Evolutionary conservation across 257 asterid genomes (phyloP), one percentile per base, ranked within the genome.

Genomic region (Haberlea rhodopensis): DNA sequence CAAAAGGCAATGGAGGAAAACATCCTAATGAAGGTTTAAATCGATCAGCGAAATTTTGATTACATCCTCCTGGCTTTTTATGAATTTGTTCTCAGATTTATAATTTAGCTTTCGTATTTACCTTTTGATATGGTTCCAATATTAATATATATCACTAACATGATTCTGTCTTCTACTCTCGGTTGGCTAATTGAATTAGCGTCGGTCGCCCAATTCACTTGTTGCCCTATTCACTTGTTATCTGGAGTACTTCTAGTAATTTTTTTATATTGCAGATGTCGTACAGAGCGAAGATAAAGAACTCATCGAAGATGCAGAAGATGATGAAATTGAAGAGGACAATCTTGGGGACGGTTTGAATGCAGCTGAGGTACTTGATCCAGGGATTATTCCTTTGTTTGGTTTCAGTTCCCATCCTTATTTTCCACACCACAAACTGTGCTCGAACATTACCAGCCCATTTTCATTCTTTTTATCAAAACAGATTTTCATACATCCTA

Each of bases 271-370:
- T 62, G 53, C 75, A 79, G 88, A 79, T 63, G 76, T 69, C 55
- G 56, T 72, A 46, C 86, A 75, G 63, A 77, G 55, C 66, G 83
- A 74, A 76, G 82, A 79, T 19, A 84, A 76, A 78, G 94, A 82
- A 61, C n/a, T n/a, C n/a, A n/a, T 68, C 67, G 91, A 85, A 26
- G 85, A 78, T 16, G 43, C 43, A 32, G 84, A 77, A 60, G 96
- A 81, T 55, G 87, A 82, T 65, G 91, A 86, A 63, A 64, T 72
- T 57, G 95, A 87, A 57, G 87, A 88, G 77, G 95, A 83, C 73
- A 75, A 74, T 71, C 71, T 76, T 76, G 95, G 75, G 61, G 95
- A 81, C 60, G 89, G 78, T 29, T 57, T 69, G 67, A 85, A 86
- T 66, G 87, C 79, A 74, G 83, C 79, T 45, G 94, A 85, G 69